A percentile compares a stretch with the other conserved stretches of the same genome.
Conservation (phyloP, 768 basidiomycete species). For the Suillus paluster region DNA sequence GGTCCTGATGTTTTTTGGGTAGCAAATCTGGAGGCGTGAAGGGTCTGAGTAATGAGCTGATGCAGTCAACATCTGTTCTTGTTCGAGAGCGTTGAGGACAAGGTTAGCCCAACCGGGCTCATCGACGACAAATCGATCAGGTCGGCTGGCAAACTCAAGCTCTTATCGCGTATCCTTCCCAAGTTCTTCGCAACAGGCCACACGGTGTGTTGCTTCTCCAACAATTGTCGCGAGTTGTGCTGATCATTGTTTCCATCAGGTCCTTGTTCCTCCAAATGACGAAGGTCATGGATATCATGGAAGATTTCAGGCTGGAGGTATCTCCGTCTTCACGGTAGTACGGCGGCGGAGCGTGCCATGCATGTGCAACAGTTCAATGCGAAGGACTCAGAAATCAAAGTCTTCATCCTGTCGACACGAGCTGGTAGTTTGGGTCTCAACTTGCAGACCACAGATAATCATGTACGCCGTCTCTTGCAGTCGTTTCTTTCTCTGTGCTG, state of each 20-base stretch:
- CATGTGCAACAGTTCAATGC: slow-evolving; percentile 90
- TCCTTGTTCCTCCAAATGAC: slow-evolving; percentile 99
- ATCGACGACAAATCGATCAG: slow-evolving; percentile 88
- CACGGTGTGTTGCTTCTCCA: slow-evolving; percentile 62
- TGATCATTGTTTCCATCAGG: slow-evolving; percentile 46
- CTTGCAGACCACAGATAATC: slow-evolving; percentile 79
- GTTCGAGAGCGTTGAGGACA: slow-evolving; percentile 94
- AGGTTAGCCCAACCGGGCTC: slow-evolving; percentile 80
- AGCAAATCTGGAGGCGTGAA: slow-evolving; percentile 85
- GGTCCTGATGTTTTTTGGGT: slow-evolving; percentile 13
- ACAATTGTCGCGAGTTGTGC: background rate
- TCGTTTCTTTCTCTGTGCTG: too few species aligned
- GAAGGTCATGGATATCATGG: slow-evolving; percentile 98
- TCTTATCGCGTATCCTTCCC: slow-evolving; percentile 88
- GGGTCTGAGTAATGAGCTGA: slow-evolving; percentile 91
- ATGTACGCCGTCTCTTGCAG: too few species aligned
- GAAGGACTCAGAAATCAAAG: slow-evolving; percentile 82
- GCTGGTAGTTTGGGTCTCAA: slow-evolving; percentile 95
- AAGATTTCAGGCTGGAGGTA: slow-evolving; percentile 91
- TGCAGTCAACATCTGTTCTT: slow-evolving; percentile 99
- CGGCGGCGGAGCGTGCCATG: slow-evolving; percentile 90
- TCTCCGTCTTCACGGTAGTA: slow-evolving; percentile 94
- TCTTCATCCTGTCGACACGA: slow-evolving; percentile 93
- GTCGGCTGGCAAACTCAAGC: slow-evolving; percentile 91
- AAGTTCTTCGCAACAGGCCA: slow-evolving; percentile 94